Evolutionary conservation across 2,329 filamentous ascomycete species (phyloP), one percentile per base, ranked within the genome.

Genomic region (Penicillium sp.): DNA sequence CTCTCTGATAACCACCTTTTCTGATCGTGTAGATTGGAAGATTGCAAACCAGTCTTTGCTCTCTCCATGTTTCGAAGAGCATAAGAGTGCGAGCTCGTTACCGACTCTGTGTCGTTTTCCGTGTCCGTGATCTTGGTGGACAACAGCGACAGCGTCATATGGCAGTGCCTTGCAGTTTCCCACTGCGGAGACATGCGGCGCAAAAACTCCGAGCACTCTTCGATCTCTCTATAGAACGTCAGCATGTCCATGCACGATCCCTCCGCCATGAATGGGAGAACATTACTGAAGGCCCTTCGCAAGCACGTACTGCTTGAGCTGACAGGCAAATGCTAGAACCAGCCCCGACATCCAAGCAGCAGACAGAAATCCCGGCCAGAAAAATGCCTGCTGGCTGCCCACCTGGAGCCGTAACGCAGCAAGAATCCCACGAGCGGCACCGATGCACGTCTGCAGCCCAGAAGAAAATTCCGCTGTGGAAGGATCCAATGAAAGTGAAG

Each of bases 271-370:
- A 18, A 22, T 16, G 1, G 6, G n/a, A 6, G 11, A 5, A 31
- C 27, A 71, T 54, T 66, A 75, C 73, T 67, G 65, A 31, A 69
- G 64, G 1, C 73, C 76, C 41, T 75, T 73, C 0, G 59, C 55
- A 41, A 75, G 62, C 7, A 72, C 69, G 55, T 77, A 77, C 59
- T 77, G 76, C 13, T 71, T 71, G 6, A 78, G 56, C 49, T 78
- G 76, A 40, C 75, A 78, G 16, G 76, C 75, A 56, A 77, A 77
- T 13, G 75, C 75, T 53, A 77, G 70, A 4, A 78, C 73, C 6
- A 78, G 66, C 11, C 75, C 75, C 0, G 74, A 71, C 75, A 78
- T 78, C 72, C 75, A 78, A 1, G 73, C 73, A 0, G 76, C 76
- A 1, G 74, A 77, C 5, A 78, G 58, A 18, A 77, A 72, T 0